Evolutionary conservation across 345 rosid genomes (phyloP).

Genomic region (Camelina laxa): DNA sequence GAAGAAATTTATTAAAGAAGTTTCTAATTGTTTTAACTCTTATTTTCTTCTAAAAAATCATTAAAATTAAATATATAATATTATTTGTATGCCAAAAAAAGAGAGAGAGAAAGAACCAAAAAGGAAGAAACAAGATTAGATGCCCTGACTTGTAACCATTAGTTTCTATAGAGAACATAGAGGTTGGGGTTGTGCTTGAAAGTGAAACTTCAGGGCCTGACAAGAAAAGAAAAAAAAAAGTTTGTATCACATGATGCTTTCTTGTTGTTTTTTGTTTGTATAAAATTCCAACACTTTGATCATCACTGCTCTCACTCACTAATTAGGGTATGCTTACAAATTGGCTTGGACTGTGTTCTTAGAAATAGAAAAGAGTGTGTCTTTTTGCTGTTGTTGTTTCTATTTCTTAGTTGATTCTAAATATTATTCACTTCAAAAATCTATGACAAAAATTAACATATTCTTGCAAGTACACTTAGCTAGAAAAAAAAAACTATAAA

Average conservation of each 20-base stretch:
- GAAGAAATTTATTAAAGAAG: background rate
- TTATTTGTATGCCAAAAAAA: too few species aligned
- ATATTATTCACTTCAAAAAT: background rate
- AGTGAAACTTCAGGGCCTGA: constrained; percentile 32
- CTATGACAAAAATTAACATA: background rate
- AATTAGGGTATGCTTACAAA: background rate
- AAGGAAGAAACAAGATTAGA: constrained; percentile 28
- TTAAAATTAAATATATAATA: too few species aligned
- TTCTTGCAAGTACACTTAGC: constrained; percentile 3
- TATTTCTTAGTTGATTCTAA: background rate
- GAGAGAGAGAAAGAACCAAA: constrained; percentile 17
- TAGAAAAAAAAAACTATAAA: background rate
- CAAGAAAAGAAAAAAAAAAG: background rate
- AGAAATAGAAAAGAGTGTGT: background rate
- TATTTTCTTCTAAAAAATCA: too few species aligned
- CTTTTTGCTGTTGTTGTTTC: background rate
- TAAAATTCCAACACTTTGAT: constrained; percentile 26
- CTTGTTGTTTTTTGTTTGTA: constrained; percentile 33
- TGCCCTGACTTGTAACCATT: constrained; percentile 6
- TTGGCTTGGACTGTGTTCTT: background rate
- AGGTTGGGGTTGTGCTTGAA: constrained; percentile 31
- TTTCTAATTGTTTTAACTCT: background rate
- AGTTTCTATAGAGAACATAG: constrained; percentile 24
- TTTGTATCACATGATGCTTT: constrained; percentile 40
- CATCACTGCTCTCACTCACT: background rate